These are phyloP conservation scores for Cutaneotrichosporon mucoides DNA, from an alignment of 1,284 basidiomycete genomes.

Conservation along the genomic window DNA sequence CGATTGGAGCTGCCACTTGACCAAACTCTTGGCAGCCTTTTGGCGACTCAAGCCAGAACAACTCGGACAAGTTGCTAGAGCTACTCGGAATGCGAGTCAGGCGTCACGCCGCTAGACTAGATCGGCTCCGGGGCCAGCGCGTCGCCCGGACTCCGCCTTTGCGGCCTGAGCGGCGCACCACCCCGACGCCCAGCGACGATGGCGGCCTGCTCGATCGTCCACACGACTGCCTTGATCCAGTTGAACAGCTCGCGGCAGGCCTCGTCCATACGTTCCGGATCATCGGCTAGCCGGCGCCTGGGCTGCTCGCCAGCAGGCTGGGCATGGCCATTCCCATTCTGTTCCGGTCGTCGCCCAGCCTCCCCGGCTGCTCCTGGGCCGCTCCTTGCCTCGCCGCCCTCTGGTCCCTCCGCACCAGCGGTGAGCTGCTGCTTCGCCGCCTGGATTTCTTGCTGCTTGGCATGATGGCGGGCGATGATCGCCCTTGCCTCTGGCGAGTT, in stretches of 20 bases:
- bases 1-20: too few species aligned
- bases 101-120: too few species aligned
- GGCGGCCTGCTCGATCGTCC: conserved; percentile 49
- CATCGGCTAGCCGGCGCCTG: conserved; percentile 30
- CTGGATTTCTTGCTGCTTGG: not conserved
- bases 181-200: conserved; percentile 39
- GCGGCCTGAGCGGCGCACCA: not conserved
- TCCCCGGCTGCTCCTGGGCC: too few species aligned
- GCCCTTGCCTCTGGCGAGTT: not conserved
- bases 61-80: too few species aligned
- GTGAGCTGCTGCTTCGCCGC: not conserved
- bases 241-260: conserved; percentile 47
- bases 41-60: too few species aligned
- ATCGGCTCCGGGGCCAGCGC: too few species aligned
- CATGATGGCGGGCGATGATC: not conserved
- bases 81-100: too few species aligned
- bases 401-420: not conserved
- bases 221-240: conserved; percentile 50
- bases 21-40: too few species aligned
- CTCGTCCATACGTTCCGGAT: conserved; percentile 45
- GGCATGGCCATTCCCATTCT: not conserved
- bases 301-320: not conserved
- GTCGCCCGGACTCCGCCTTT: not conserved
- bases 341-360: too few species aligned
- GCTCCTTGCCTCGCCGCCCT: too few species aligned